Evolutionary conservation across 2,329 filamentous ascomycete genomes (phyloP), one percentile per base, ranked within the genome.

Genomic region (Penicillium sp.): DNA sequence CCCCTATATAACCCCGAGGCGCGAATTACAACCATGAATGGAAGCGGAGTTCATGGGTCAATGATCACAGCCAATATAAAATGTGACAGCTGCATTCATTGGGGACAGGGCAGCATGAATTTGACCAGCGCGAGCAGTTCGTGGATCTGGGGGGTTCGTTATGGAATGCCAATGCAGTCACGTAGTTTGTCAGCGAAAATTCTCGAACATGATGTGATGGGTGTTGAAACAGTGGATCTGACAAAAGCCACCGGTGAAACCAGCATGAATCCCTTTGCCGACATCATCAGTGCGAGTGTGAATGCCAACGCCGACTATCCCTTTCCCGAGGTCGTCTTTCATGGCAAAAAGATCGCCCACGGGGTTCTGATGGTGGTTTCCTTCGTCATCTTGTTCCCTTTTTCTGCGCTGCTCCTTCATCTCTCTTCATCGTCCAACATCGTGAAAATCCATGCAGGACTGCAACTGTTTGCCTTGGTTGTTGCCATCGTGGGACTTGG

Each of bases 11-110:
- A 71, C 53, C 63, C 69, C 1, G 74, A 76, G 4, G 75, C 76
- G 24, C 72, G 78, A 31, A 69, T 88, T 24, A 76, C 81, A 35
- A 76, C 89, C 5, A 77, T 89, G 2, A 79, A 74, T 0, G 86
- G 86, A 49, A 87, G 84, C 46, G 86, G 86, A 33, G 75, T 89
- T 44, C 64, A 70, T 21, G 63, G 75, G 46, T 77, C 74, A 53
- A 73, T 76, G 21, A 86, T 89, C 80, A 76, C 80, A 3, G 86
- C 86, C 61, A 88, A 88, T 63, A 75, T 89, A 46, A 66, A 64
- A 33, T 76, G 74, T 49, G 67, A 73, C 37, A 70, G 48, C 58
- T 72, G 70, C 56, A 49, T 69, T 8, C 33, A 50, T 16, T 70
- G 67, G 65, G 35, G 52, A 39, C 52, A 55, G 31, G 63, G 63